Evolutionary conservation across 2,329 filamentous ascomycete genomes (phyloP).

Genomic region (Sporothrix brasiliensis): DNA sequence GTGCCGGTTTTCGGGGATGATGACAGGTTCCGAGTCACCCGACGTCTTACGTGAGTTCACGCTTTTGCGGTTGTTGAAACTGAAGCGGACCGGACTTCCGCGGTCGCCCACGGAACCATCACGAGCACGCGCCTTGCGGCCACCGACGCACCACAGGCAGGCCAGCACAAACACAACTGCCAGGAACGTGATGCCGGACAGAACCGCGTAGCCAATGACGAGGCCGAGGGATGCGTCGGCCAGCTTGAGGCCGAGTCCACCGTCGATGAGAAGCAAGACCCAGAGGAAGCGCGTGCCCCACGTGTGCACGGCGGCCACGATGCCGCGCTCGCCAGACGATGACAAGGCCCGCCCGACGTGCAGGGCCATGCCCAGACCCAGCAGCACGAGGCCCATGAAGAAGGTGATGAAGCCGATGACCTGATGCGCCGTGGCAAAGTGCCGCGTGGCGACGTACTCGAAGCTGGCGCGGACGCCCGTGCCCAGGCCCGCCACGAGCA

Average conservation of each 20-base stretch:
- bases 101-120: neutral
- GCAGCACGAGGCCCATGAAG: slow-evolving; percentile 35
- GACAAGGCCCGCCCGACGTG: slow-evolving; percentile 34
- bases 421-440: slow-evolving; percentile 38
- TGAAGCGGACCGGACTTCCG: neutral
- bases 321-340: slow-evolving; percentile 31
- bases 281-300: slow-evolving; percentile 38
- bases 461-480: slow-evolving; percentile 37
- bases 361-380: slow-evolving; percentile 35
- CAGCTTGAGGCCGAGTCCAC: slow-evolving; percentile 35
- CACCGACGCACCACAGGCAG: slow-evolving; percentile 19
- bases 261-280: slow-evolving; percentile 38
- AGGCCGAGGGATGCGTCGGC: slow-evolving; percentile 13
- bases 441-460: slow-evolving; percentile 37
- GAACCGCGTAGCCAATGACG: slow-evolving; percentile 8
- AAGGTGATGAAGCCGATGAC: slow-evolving; percentile 38
- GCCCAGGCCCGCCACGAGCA: slow-evolving; percentile 38
- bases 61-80: slow-evolving; percentile 1
- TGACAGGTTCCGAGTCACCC: slow-evolving; percentile 18
- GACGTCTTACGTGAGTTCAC: slow-evolving; percentile 27
- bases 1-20: slow-evolving; percentile 10
- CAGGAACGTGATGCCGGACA: neutral
- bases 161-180: neutral
- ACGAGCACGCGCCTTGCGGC: neutral
- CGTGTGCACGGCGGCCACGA: slow-evolving; percentile 35